Percentiles rank a stretch among this genome's conserved stretches.
Evolutionary conservation across 768 basidiomycete species (phyloP).

Genomic region (Leccinum disarticulatum): DNA sequence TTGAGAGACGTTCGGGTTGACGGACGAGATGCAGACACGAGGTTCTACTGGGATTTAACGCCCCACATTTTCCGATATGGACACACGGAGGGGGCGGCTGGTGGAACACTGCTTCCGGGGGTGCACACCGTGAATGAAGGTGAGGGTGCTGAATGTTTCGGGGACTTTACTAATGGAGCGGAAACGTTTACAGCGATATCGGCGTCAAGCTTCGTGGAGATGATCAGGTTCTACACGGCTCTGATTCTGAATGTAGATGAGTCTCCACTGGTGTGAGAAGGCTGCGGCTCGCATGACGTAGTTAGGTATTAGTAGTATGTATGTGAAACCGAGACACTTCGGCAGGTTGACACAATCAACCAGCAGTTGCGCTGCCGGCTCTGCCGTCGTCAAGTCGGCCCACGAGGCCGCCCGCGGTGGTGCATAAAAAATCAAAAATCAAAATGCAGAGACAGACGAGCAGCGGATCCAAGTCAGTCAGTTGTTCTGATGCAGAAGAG

Average conservation of each 20-base stretch:
- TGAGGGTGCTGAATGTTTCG: conserved; percentile 29
- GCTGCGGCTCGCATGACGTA: neutral
- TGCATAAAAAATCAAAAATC: neutral
- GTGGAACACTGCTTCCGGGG: conserved; percentile 34
- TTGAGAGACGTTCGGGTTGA: neutral
- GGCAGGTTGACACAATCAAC: neutral
- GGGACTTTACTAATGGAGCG: neutral
- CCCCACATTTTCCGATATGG: conserved; percentile 71
- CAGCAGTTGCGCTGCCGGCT: neutral
- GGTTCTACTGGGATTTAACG: conserved; percentile 45
- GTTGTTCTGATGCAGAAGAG: neutral
- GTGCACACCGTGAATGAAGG: conserved; percentile 78
- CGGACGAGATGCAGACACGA: conserved; percentile 35
- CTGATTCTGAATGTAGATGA: conserved; percentile 73
- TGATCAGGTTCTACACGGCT: conserved; percentile 63
- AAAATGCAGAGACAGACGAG: neutral
- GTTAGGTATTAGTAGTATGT: neutral
- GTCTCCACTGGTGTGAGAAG: conserved; percentile 18
- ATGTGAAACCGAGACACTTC: neutral
- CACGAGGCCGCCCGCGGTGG: neutral
- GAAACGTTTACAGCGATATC: conserved; percentile 35
- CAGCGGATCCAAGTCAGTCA: neutral
- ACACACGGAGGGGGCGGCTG: conserved; percentile 33
- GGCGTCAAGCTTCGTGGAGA: conserved; percentile 55
- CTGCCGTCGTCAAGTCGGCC: neutral